Evolutionary conservation across 208 protist genomes (phyloP).

Genomic region (Trypanosoma theileri): DNA sequence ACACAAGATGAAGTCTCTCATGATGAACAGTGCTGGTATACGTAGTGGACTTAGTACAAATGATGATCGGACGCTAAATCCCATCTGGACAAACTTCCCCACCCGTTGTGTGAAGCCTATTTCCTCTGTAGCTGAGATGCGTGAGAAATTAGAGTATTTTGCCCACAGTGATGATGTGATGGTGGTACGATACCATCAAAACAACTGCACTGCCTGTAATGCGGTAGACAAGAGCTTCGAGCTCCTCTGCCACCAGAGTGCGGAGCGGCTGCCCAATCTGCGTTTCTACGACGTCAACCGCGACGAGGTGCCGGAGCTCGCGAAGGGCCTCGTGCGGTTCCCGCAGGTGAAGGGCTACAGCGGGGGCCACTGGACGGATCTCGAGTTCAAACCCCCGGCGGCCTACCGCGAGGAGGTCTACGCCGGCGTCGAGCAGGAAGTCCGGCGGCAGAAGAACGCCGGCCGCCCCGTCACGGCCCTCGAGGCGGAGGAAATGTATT

Average conservation of each 20-base stretch:
- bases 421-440: conserved; percentile 57
- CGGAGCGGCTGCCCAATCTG: conserved; percentile 44
- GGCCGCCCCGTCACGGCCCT: conserved; percentile 72
- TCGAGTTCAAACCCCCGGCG: conserved; percentile 82
- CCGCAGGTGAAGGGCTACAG: conserved; percentile 87
- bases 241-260: conserved; percentile 73
- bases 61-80: conserved; percentile 58
- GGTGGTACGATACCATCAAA: conserved; percentile 82
- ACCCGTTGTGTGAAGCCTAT: conserved; percentile 66
- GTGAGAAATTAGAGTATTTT: conserved; percentile 79
- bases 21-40: conserved; percentile 78
- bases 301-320: conserved; percentile 59
- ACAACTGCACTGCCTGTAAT: conserved; percentile 85
- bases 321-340: conserved; percentile 71
- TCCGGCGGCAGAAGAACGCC: conserved; percentile 43
- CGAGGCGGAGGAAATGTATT: conserved; percentile 90
- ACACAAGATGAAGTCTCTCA: conserved; percentile 80
- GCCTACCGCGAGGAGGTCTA: conserved; percentile 77
- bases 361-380: conserved; percentile 77
- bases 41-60: conserved; percentile 50
- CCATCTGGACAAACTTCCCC: conserved; percentile 73
- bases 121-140: conserved; percentile 63
- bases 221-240: conserved; percentile 80
- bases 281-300: conserved; percentile 81
- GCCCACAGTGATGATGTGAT: conserved; percentile 70